Evolutionary conservation across 768 basidiomycete genomes (phyloP).

Genomic region (Brasilioporus rufonigricans): DNA sequence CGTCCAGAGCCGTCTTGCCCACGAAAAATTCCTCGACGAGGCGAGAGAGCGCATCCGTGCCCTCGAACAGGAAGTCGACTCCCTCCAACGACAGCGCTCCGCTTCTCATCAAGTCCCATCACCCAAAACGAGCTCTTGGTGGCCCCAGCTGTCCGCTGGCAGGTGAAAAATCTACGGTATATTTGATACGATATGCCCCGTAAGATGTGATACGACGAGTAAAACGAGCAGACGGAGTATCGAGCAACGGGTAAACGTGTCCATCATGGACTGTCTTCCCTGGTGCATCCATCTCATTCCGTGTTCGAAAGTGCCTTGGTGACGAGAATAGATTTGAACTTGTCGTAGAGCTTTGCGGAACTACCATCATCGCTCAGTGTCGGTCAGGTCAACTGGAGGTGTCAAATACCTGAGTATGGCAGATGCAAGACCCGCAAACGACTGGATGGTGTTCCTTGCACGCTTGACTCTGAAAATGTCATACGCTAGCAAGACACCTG

Average conservation of each 20-base stretch:
- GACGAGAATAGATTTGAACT: slow-evolving; percentile 59
- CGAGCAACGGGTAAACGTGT: not conserved
- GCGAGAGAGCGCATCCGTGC: slow-evolving; percentile 48
- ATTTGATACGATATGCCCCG: slow-evolving; percentile 4
- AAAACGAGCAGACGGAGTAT: not conserved
- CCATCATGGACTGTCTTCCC: not conserved
- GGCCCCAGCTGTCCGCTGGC: slow-evolving; percentile 27
- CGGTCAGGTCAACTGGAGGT: not conserved
- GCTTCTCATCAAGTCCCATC: not conserved
- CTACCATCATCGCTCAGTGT: slow-evolving; percentile 37
- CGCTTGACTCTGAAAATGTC: slow-evolving; percentile 72
- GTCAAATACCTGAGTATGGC: slow-evolving; percentile 67
- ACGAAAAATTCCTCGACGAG: slow-evolving; percentile 70
- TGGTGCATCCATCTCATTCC: slow-evolving; percentile 11
- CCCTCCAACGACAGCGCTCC: slow-evolving; percentile 25
- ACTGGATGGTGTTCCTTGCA: slow-evolving; percentile 57
- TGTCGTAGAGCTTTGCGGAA: slow-evolving; percentile 72
- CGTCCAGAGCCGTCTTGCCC: slow-evolving; percentile 56
- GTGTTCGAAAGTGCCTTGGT: slow-evolving; percentile 39
- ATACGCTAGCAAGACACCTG: slow-evolving; percentile 51
- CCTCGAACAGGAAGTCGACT: slow-evolving; percentile 60
- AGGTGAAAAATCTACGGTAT: slow-evolving; percentile 13
- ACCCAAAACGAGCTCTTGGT: slow-evolving; percentile 23
- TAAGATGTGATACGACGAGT: not conserved
- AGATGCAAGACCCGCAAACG: slow-evolving; percentile 64